Conservation (phyloP, 139 green algal genomes). For the Axilococcus clingmanii region DNA sequence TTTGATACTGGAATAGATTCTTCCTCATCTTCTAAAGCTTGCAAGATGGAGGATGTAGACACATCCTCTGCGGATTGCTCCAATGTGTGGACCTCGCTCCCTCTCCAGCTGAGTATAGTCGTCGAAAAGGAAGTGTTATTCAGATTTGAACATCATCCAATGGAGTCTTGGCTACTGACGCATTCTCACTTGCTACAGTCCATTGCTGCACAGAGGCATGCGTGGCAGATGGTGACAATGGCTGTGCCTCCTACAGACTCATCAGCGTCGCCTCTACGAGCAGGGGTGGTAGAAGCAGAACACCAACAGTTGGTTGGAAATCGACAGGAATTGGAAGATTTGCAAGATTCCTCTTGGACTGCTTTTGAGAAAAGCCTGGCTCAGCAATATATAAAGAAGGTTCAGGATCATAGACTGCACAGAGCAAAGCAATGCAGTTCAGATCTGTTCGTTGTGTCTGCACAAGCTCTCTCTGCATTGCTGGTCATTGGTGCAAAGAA, state of each 20-base stretch:
- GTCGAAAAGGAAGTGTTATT: no score
- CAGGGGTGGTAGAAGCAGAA: constrained; percentile 10
- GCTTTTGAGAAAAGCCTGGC: constrained; percentile 10
- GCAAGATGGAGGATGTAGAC: no score
- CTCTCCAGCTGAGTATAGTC: constrained; percentile 33
- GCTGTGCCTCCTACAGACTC: constrained; percentile 7
- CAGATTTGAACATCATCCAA: constrained; percentile 50
- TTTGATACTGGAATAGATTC: no score
- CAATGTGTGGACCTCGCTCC: constrained; percentile 10
- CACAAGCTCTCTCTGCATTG: constrained; percentile 6
- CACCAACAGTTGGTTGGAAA: background rate
- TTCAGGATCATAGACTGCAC: background rate
- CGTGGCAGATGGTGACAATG: constrained; percentile 43
- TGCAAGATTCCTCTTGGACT: constrained; percentile 10
- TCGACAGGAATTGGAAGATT: background rate
- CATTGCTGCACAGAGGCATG: constrained; percentile 32
- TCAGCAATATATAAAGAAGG: constrained; percentile 1
- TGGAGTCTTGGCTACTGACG: constrained; percentile 56
- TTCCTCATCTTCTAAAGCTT: no score
- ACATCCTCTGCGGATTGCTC: no score
- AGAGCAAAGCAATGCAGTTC: background rate
- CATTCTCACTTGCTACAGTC: constrained; percentile 37
- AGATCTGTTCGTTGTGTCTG: constrained; percentile 37
- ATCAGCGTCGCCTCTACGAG: constrained; percentile 8
- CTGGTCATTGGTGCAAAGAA: constrained; percentile 19